Base-by-base conservation (phyloP, 352 stramenopile genomes). In the Albugo laibachii region DNA sequence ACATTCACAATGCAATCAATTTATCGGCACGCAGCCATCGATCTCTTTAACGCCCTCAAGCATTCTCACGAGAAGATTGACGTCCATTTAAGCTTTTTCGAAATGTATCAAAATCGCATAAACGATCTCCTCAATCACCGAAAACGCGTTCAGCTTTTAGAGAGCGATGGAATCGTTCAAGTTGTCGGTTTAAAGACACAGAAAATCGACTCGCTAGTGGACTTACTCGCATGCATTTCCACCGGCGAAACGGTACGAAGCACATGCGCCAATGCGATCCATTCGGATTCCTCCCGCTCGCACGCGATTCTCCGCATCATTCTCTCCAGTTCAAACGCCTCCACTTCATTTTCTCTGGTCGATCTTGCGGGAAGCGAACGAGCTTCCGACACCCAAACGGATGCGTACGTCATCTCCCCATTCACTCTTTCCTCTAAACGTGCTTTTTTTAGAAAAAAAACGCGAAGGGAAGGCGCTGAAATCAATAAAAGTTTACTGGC, bases 401-500 rank as follows among this genome's bases (percentile, higher is more conserved):
- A 85, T 58, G 69, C 63, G 62, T 67, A 59, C n/a, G 21, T 12
- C 15, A n/a, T 44, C 14, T 34, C 15, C 4, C 40, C 13, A 11
- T 36, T 44, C 20, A 19, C 21, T 54, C 19, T 5, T 46, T 20
- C 37, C 12, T 41, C 21, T 2, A 36, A 12, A 38, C 14, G 27
- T 18, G 16, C 16, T 20, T 40, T 19, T 27, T 56, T 46, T 52
- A 58, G 61, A 44, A 88, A 88, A 48, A 86, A 73, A 31, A 96
- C 88, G 8, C 65, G 93, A 6, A 80, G 96, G 62, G 93, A 98
- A 69, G 92, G 92, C 27, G 88, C 93, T 8, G 93, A 98, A 57
- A 98, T 97, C 59, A 98, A 98, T 65, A 98, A 95, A 44, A 95
- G 79, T 21, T 59, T 98, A 15, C 61, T 98, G 36, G 91, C 93